phyloP scores from a whole-genome alignment of 2,329 filamentous ascomycete genomes.

The Paecilomyces formosus region DNA sequence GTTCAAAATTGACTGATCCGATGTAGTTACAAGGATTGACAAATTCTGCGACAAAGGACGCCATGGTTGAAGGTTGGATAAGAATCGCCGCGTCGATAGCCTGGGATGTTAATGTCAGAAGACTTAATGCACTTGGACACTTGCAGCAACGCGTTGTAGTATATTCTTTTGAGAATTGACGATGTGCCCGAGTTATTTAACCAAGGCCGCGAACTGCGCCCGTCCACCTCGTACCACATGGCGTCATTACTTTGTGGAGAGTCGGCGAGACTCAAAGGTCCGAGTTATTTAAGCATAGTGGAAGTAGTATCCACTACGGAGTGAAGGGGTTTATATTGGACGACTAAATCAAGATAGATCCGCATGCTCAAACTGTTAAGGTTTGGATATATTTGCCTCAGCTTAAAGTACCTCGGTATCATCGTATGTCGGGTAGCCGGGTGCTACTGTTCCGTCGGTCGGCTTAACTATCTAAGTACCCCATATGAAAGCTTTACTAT shows the following conservation, averaged over 20 bases:
- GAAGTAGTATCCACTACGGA: not conserved
- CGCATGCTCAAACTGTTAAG: not conserved
- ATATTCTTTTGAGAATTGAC: not conserved
- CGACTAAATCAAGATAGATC: not conserved
- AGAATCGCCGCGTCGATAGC: not conserved
- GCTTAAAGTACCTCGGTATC: not conserved
- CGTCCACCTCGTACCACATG: not conserved
- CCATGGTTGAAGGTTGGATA: not conserved
- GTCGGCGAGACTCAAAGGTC: not conserved
- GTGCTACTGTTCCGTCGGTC: not conserved
- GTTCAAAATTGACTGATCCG: conserved; percentile 16
- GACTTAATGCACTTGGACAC: not conserved
- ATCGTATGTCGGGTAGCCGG: not conserved
- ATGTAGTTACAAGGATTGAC: not conserved
- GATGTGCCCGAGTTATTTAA: not conserved
- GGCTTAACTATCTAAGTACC: too few relatives aligned
- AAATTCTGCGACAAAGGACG: not conserved
- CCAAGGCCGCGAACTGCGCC: not conserved
- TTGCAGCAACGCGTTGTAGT: not conserved
- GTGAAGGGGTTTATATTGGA: not conserved
- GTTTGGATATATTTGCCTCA: not conserved
- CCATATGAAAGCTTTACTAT: too few relatives aligned
- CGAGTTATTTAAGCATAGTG: not conserved
- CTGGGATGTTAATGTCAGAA: not conserved
- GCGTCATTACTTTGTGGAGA: not conserved